A percentile compares a stretch with the other conserved stretches of the same genome.
These are phyloP conservation scores for Gonium pectorale DNA, from an alignment of 139 green algal species.

Conservation along the genomic window DNA sequence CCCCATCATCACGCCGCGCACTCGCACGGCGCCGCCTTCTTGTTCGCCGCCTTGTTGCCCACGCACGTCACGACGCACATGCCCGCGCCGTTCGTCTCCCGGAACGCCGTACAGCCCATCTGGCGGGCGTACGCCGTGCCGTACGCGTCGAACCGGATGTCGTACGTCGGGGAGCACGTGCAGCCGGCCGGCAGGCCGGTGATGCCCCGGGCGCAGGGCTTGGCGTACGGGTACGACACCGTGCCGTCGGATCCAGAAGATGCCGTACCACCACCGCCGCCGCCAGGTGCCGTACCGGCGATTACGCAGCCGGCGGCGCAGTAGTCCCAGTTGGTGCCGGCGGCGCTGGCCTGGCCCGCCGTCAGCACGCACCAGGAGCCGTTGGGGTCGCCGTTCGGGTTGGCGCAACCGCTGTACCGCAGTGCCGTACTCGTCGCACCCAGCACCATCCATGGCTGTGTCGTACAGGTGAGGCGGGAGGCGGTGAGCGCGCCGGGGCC, in stretches of 20 bases:
- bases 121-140: not conserved
- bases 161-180: too few species aligned
- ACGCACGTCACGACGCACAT: not conserved
- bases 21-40: not conserved
- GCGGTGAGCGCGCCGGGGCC: slow-evolving; percentile 2
- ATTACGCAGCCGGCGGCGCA: not conserved
- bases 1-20: not conserved
- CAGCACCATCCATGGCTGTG: not conserved
- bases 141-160: too few species aligned
- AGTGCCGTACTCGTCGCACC: not conserved
- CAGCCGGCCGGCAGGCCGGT: too few species aligned
- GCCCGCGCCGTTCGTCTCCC: not conserved
- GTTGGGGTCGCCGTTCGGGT: slow-evolving; percentile 19
- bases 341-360: not conserved
- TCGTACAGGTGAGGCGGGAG: not conserved
- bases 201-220: too few species aligned
- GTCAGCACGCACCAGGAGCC: slow-evolving; percentile 9
- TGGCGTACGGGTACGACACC: too few species aligned
- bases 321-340: slow-evolving; percentile 15
- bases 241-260: too few species aligned
- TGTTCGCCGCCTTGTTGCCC: not conserved
- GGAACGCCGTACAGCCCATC: slow-evolving; percentile 2
- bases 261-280: too few species aligned
- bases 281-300: too few species aligned
- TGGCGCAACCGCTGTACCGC: slow-evolving; percentile 12